Base-by-base conservation (phyloP, 352 stramenopile genomes). In the Globisporangium ultimum region DNA sequence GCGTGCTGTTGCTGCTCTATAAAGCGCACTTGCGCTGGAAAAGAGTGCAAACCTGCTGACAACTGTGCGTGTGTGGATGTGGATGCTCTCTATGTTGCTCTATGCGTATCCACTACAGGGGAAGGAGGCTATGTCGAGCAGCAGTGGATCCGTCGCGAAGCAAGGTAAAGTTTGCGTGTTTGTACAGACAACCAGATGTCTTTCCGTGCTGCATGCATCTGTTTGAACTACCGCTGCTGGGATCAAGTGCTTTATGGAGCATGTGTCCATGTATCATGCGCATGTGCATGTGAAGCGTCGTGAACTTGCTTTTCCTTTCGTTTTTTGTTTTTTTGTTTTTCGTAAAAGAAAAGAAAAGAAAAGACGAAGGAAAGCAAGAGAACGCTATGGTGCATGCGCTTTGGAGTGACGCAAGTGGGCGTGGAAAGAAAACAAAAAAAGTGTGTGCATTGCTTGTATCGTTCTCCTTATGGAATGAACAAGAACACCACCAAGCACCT, bases 121-220 rank as follows among this genome's bases (percentile, higher is more conserved):
- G 71, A 91, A 67, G 84, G 81, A 18, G 74, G 76, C 15, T 61
- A 63, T 21, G 55, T 67, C 3, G 81, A 93, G 66, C 75, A 81
- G 32, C 55, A 63, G 10, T 93, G 83, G 81, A 93, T 93, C 66
- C 80, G 75, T 15, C 20, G 63, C 11, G 79, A 91, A 61, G 77
- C 78, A 51, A 82, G 81, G 79, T 91, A 38, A 24, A 49, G 40
- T 20, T 17, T 17, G 24, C 17, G 55, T 55, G 6, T 18, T 47
- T 20, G 34, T 17, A 15, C 7, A 53, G 4, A n/a, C 13, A 8
- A 21, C 15, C 18, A 62, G 15, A 22, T 52, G 53, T 6, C 4
- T 6, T 10, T 36, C 17, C 38, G 8, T 17, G 2, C 14, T 17
- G 38, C 10, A 17, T 45, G 12, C 40, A 45, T 15, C 40, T 45